Evolutionary conservation across 2,329 filamentous ascomycete genomes (phyloP), one percentile per base, ranked within the genome.

Genomic region (Colletotrichum sp.): DNA sequence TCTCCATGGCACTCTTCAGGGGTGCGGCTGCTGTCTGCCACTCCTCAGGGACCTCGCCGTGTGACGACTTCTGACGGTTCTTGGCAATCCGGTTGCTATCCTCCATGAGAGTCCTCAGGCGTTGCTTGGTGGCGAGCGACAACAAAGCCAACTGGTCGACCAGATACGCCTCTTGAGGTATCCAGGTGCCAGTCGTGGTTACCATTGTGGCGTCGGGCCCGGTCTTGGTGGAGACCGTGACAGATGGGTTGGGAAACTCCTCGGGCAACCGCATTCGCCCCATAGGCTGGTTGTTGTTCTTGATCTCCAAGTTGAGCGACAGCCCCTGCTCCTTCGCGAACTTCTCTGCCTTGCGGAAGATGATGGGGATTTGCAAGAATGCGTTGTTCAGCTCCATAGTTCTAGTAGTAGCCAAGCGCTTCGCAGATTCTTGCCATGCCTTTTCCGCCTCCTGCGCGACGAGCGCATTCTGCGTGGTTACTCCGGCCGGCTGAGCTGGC

Each of bases 61-160:
- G 94, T 3, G 96, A 95, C 24, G 94, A 94, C 76, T 90, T 92
- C 81, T 95, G 94, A 70, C 96, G 92, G 75, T 92, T 94, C 75
- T 90, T 89, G 5, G 95, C 91, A 61, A 98, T 85, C 12, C 90
- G 89, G 71, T 93, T 91, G 13, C 95, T 93, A 80, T 98, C 96
- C 81, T 96, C 94, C 5, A 98, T 82, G 34, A 98, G 85, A 15
- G 92, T 91, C 69, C 94, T 90, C 48, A 98, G 80, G 32, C 95
- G 91, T 79, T 98, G 94, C 82, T 96, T 95, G 12, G 95, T 93
- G 21, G 95, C 94, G 72, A 98, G 90, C 7, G 95, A 97, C 74
- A 98, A 83, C 18, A 98, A 88, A 30, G 95, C 94, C 60, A 98
- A 86, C 79, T 98, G 94, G 77, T 98, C 96, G 16, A 94, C 93